phyloP scores from a whole-genome alignment of 2,329 filamentous ascomycete genomes.

The Thelonectria discophora region DNA sequence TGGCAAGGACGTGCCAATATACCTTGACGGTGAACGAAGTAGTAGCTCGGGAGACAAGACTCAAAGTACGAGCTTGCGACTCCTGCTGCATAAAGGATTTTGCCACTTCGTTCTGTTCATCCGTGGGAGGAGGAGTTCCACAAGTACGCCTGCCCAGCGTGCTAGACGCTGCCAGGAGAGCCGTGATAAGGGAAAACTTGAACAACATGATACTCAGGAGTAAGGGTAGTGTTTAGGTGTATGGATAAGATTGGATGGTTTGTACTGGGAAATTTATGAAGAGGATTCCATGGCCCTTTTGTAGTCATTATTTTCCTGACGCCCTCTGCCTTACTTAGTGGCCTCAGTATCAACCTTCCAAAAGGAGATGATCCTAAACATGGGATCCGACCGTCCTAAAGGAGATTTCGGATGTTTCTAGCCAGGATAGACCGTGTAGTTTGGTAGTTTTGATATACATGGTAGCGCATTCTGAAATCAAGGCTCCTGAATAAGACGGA shows the following conservation, averaged over 20 bases:
- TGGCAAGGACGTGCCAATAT: slow-evolving; percentile 40
- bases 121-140: slow-evolving; percentile 12
- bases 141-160: slow-evolving; percentile 10
- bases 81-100: slow-evolving; percentile 16
- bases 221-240: no score
- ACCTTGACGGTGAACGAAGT: slow-evolving; percentile 33
- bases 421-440: neutral
- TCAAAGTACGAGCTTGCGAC: slow-evolving; percentile 1
- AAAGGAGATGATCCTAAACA: neutral
- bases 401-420: neutral
- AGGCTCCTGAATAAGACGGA: neutral
- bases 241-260: no score
- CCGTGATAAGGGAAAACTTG: slow-evolving; percentile 9
- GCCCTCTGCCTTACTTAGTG: neutral
- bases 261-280: neutral
- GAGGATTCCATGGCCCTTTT: neutral
- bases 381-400: neutral
- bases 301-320: neutral
- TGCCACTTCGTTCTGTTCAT: slow-evolving; percentile 16
- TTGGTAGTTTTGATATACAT: neutral
- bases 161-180: slow-evolving; percentile 15
- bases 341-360: neutral
- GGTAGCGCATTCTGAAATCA: neutral
- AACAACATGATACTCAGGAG: slow-evolving; percentile 11
- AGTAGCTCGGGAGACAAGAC: slow-evolving; percentile 1